Conservation (phyloP, 2,329 filamentous ascomycete genomes). For the Epichloe gansuensis region DNA sequence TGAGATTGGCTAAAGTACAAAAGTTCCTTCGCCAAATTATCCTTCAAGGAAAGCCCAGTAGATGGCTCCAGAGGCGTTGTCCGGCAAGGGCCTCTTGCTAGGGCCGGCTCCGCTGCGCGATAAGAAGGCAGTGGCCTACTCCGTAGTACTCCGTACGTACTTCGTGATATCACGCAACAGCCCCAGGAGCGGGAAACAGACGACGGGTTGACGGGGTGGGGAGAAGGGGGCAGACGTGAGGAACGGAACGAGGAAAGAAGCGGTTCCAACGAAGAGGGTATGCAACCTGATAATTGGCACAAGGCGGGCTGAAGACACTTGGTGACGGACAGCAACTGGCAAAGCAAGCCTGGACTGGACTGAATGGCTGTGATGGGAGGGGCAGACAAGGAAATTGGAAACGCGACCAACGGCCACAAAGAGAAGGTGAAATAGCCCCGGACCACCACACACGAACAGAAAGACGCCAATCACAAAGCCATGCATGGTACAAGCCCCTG, state of each 20-base stretch:
- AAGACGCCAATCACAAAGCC: conserved; percentile 6
- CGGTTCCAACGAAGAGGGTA: conserved; percentile 4
- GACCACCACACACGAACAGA: conserved; percentile 4
- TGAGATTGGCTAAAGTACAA: conserved; percentile 23
- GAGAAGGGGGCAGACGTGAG: not conserved
- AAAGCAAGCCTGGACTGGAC: conserved; percentile 1
- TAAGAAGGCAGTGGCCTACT: conserved; percentile 1
- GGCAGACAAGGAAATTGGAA: not conserved
- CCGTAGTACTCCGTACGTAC: too few species aligned
- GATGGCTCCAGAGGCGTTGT: conserved; percentile 13
- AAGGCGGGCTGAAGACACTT: conserved; percentile 2
- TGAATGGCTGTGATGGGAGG: conserved; percentile 2
- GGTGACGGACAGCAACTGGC: not conserved
- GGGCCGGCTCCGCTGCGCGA: conserved; percentile 9
- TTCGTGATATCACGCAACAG: too few species aligned
- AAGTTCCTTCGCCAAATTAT: conserved; percentile 28
- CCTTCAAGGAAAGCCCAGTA: conserved; percentile 24
- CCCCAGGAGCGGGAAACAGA: not conserved
- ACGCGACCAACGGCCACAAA: conserved; percentile 7
- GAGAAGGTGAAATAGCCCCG: conserved; percentile 8
- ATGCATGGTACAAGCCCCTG: conserved; percentile 1
- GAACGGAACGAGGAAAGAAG: not conserved
- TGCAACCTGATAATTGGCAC: not conserved
- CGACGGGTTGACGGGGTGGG: not conserved
- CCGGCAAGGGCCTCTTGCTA: conserved; percentile 13